Conservation (phyloP, 306 rosid species). For the Coriaria nepalensis region DNA sequence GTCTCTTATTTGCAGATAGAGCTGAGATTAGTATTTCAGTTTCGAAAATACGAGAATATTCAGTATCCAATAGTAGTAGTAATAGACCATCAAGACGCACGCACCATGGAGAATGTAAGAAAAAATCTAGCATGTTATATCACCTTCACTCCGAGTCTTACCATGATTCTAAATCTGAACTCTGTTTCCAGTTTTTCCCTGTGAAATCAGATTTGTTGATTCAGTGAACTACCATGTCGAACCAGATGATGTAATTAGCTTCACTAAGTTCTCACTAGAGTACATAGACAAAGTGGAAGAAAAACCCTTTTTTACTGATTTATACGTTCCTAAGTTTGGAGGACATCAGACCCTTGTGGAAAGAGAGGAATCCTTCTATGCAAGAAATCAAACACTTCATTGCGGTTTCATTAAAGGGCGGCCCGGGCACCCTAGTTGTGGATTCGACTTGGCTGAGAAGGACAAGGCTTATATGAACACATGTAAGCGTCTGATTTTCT, state of each 20-base stretch:
- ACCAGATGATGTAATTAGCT: conserved; percentile 40
- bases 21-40: conserved; percentile 25
- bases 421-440: conserved; percentile 46
- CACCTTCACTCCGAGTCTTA: background rate
- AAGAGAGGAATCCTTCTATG: conserved; percentile 69
- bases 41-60: conserved; percentile 14
- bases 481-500: conserved; percentile 85
- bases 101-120: conserved; percentile 57
- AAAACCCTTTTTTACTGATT: conserved; percentile 12
- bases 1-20: conserved; percentile 26
- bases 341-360: conserved; percentile 68
- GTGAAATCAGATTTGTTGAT: conserved; percentile 46
- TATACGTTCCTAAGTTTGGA: conserved; percentile 62
- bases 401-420: conserved; percentile 77
- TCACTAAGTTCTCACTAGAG: conserved; percentile 45
- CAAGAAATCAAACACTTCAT: conserved; percentile 52
- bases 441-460: conserved; percentile 62
- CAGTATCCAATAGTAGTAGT: conserved; percentile 7
- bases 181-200: conserved; percentile 57
- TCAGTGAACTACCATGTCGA: conserved; percentile 52
- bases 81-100: conserved; percentile 35
- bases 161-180: background rate
- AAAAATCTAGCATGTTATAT: conserved; percentile 5
- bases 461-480: conserved; percentile 54
- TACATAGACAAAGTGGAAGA: conserved; percentile 45